phyloP scores from a whole-genome alignment of 108 stramenopile species.

The Bacterosira constricta region DNA sequence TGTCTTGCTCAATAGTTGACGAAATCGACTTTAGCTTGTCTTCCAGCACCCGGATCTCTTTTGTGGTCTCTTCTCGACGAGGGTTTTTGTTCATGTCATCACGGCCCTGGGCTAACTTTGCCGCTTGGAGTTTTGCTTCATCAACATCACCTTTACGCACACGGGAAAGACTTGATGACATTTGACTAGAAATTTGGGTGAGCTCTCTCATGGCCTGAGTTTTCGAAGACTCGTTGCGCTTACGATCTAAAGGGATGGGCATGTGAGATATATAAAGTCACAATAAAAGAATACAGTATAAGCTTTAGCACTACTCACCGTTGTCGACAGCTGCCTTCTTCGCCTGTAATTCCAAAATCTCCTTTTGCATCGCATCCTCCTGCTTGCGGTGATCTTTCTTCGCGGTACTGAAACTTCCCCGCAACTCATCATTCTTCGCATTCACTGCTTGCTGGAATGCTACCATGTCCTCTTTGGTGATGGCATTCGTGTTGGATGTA shows the following conservation, averaged over 20 bases:
- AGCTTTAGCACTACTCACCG: no score
- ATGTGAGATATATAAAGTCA: background rate
- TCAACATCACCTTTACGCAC: conserved; percentile 55
- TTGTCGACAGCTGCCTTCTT: conserved; percentile 57
- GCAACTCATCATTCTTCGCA: conserved; percentile 51
- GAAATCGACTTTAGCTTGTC: conserved; percentile 62
- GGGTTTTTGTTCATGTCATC: conserved; percentile 50
- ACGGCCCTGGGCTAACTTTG: conserved; percentile 22
- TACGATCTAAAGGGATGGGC: background rate
- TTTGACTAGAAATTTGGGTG: conserved; percentile 22
- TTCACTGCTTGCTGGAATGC: conserved; percentile 57
- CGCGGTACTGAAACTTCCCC: conserved; percentile 40
- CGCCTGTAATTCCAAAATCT: conserved; percentile 65
- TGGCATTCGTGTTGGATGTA: conserved; percentile 33
- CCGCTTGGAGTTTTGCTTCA: conserved; percentile 43
- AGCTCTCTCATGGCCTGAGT: conserved; percentile 56
- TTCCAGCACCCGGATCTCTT: conserved; percentile 75
- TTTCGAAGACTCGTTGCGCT: conserved; percentile 35
- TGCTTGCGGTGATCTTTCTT: conserved; percentile 35
- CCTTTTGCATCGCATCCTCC: conserved; percentile 65
- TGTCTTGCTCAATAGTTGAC: conserved; percentile 39
- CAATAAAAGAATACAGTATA: no score
- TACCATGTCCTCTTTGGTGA: conserved; percentile 68
- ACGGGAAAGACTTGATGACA: conserved; percentile 29
- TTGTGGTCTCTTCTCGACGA: conserved; percentile 65